A percentile compares a stretch with the other conserved stretches of the same genome.
Evolutionary conservation across 1,139 yeast genomes (phyloP).

Genomic region (Diutina siamensis): DNA sequence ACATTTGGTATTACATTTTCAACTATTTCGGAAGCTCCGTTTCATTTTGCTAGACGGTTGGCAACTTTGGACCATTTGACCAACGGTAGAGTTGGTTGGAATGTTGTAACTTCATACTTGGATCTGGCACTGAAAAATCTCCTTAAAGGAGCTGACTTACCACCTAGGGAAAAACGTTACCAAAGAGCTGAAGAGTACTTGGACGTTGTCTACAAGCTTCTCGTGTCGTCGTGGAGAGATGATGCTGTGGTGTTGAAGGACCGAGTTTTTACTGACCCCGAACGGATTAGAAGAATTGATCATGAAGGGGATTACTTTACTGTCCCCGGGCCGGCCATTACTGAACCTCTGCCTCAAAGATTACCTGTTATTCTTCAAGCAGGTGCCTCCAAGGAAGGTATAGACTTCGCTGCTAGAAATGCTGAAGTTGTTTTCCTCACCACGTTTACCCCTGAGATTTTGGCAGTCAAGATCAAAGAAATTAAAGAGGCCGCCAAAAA

Average conservation of each 20-base stretch:
- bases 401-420: conserved; percentile 32
- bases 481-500: conserved; percentile 20
- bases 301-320: conserved; percentile 27
- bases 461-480: conserved; percentile 18
- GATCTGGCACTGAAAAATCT: conserved; percentile 31
- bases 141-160: conserved; percentile 21
- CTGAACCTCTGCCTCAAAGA: conserved; percentile 34
- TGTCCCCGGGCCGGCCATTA: conserved; percentile 35
- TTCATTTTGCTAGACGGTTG: conserved; percentile 31
- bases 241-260: conserved; percentile 26
- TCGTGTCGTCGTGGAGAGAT: conserved; percentile 35
- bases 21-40: conserved; percentile 34
- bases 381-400: conserved; percentile 34
- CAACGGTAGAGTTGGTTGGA: conserved; percentile 36
- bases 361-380: conserved; percentile 37
- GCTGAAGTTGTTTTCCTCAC: conserved; percentile 33
- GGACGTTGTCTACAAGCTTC: conserved; percentile 27
- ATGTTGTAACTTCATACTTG: conserved; percentile 28
- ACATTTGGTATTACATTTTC: conserved; percentile 32
- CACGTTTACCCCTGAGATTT: conserved; percentile 17
- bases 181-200: conserved; percentile 31
- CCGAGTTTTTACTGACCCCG: conserved; percentile 28
- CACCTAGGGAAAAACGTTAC: conserved; percentile 30
- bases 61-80: conserved; percentile 33
- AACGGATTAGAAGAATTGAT: conserved; percentile 27